phyloP scores from a whole-genome alignment of 2,329 filamentous ascomycete genomes.

The Ophiostoma himal-ulmi region DNA sequence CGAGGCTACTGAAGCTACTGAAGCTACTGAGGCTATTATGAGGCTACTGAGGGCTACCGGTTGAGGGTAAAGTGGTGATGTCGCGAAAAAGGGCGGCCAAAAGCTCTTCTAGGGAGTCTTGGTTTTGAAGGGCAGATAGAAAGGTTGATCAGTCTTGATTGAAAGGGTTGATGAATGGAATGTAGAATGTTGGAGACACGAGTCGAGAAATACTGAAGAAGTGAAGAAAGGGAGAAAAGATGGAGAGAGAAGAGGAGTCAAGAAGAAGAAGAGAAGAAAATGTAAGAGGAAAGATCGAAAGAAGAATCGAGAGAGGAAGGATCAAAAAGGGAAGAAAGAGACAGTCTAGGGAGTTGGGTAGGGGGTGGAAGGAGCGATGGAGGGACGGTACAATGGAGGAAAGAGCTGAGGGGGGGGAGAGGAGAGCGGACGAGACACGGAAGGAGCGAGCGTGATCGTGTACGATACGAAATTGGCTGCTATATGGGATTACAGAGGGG shows the following conservation, averaged over 20 bases:
- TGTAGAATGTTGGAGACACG: neutral
- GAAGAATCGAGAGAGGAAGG: conserved; percentile 9
- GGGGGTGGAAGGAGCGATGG: conserved; percentile 6
- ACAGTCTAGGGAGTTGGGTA: neutral
- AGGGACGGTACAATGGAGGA: neutral
- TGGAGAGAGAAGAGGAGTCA: conserved; percentile 1
- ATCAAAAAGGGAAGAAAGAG: conserved; percentile 12
- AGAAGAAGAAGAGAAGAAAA: neutral
- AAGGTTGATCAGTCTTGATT: neutral
- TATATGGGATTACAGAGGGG: neutral
- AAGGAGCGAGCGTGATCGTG: conserved; percentile 10
- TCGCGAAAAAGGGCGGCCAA: conserved; percentile 4
- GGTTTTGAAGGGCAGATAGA: neutral
- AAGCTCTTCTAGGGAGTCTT: neutral
- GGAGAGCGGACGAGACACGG: neutral
- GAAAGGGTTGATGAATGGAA: conserved; percentile 13
- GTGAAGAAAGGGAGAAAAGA: neutral
- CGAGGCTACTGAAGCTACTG: neutral
- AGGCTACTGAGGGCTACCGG: neutral
- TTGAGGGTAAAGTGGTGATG: neutral
- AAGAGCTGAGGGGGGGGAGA: conserved; percentile 1
- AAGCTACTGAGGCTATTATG: neutral
- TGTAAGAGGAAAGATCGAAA: neutral
- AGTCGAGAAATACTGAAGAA: neutral
- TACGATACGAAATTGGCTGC: neutral